Evolutionary conservation across 2,329 filamentous ascomycete genomes (phyloP), one percentile per base, ranked within the genome.

Genomic region (Xylariaceae sp.): DNA sequence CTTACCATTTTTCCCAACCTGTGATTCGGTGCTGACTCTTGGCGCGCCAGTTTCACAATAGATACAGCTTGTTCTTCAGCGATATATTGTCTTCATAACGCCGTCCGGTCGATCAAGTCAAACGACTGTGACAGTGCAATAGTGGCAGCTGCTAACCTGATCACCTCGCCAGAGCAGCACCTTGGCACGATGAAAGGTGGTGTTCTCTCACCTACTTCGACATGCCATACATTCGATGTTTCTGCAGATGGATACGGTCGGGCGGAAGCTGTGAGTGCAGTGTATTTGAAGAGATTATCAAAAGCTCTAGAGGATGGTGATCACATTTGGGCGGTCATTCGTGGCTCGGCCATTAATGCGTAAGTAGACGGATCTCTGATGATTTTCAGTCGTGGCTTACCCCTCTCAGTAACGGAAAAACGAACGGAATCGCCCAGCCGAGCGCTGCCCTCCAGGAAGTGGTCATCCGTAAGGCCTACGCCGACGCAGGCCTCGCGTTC

Each of bases 211-310:
- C 67, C 73, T 0, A 72, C 68, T 0, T 72, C 72, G 0, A 68
- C 69, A 1, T 75, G 71, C 55, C 71, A 69, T 4, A 76, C 75
- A 53, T 80, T 76, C 65, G 76, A 79, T 58, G 68, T 62, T 0
- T 68, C 69, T 1, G 81, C 78, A 0, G 72, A 82, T 64, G 81
- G 81, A 0, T 84, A 82, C 60, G 79, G 73, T 2, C 73, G 81
- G 0, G 81, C 77, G 0, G 82, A 84, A 39, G 81, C 78, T 0
- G 64, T 80, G 3, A 75, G 73, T 2, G 69, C 73, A 0, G 52
- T 82, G 0, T 68, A 80, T 1, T 53, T 83, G 1, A 83, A 82
- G 60, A 66, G 64, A 0, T 66, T 81, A 1, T 72, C 64, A 6
- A 61, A 69, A 2, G 81, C 81, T 0, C 48, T 81, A 1, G 65